Percentiles rank a stretch among this genome's conserved stretches.
These are phyloP conservation scores for Solanum pimpinellifolium DNA, from an alignment of 257 asterid species.

Conservation along the genomic window DNA sequence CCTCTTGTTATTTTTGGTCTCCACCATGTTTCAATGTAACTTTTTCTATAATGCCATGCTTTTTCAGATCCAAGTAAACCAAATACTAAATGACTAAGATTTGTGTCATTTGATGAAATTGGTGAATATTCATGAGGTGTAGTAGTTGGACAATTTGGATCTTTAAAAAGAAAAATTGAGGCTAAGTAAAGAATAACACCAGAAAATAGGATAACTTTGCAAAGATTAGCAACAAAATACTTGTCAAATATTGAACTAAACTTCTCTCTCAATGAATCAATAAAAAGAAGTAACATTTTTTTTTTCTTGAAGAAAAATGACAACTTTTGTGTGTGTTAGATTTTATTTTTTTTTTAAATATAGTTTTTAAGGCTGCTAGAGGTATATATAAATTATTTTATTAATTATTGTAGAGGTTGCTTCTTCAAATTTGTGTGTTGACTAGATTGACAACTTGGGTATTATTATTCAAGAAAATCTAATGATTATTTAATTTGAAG, in stretches of 20 bases:
- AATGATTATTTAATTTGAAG: neutral
- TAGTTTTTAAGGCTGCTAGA: neutral
- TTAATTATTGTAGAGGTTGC: neutral
- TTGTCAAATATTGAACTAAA: neutral
- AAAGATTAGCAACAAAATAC: neutral
- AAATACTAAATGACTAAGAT: constrained; percentile 43
- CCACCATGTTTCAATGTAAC: constrained; percentile 61
- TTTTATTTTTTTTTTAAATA: neutral
- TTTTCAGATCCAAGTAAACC: constrained; percentile 43
- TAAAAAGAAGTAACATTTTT: neutral
- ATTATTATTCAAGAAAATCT: neutral
- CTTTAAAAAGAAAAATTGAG: neutral
- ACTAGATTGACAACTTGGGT: neutral
- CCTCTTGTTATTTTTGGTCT: constrained; percentile 45
- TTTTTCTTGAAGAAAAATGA: neutral
- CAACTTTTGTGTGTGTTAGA: neutral
- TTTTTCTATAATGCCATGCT: constrained; percentile 39
- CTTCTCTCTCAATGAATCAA: neutral
- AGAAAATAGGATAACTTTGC: neutral
- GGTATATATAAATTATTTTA: neutral
- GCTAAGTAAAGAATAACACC: neutral
- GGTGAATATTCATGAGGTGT: neutral
- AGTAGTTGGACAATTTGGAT: neutral
- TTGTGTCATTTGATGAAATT: constrained; percentile 1
- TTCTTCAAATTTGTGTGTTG: neutral